These are phyloP conservation scores for Croton setiger DNA, from an alignment of 441 rosid species.

Conservation along the genomic window DNA sequence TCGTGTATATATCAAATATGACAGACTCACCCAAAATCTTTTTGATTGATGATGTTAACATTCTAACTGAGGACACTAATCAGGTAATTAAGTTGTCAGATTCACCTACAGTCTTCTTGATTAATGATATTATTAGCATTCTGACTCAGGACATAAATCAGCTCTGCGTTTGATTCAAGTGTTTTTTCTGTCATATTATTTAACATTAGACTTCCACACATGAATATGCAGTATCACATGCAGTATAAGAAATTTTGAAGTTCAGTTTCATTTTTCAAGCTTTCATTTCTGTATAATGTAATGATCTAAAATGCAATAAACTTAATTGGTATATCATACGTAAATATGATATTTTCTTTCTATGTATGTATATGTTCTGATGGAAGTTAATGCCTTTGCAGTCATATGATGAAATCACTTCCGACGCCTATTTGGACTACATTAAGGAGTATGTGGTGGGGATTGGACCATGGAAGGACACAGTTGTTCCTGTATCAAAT, in stretches of 20 bases:
- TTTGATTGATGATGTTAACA: constrained; percentile 66
- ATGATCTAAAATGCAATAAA: neutral
- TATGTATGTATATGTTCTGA: neutral
- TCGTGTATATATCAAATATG: constrained; percentile 55
- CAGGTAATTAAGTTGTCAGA: constrained; percentile 57
- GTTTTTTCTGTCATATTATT: neutral
- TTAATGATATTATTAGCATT: constrained; percentile 60
- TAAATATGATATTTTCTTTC: neutral
- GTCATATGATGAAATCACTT: constrained; percentile 87
- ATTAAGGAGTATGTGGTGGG: constrained; percentile 79
- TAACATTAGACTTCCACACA: neutral
- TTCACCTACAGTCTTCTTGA: constrained; percentile 76
- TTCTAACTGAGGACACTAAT: constrained; percentile 81
- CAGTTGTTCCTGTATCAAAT: constrained; percentile 61
- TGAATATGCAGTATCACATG: neutral
- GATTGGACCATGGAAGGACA: constrained; percentile 98
- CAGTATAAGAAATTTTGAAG: neutral
- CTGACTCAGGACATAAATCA: constrained; percentile 86
- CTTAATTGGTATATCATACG: neutral
- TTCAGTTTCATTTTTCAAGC: neutral
- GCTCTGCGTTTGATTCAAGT: constrained; percentile 31
- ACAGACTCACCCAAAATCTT: constrained; percentile 79
- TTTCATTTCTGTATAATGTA: neutral
- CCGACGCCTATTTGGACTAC: constrained; percentile 67
- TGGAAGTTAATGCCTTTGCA: constrained; percentile 33